Base-by-base conservation (phyloP, 768 basidiomycete species). In the Tulasnella calospora region DNA sequence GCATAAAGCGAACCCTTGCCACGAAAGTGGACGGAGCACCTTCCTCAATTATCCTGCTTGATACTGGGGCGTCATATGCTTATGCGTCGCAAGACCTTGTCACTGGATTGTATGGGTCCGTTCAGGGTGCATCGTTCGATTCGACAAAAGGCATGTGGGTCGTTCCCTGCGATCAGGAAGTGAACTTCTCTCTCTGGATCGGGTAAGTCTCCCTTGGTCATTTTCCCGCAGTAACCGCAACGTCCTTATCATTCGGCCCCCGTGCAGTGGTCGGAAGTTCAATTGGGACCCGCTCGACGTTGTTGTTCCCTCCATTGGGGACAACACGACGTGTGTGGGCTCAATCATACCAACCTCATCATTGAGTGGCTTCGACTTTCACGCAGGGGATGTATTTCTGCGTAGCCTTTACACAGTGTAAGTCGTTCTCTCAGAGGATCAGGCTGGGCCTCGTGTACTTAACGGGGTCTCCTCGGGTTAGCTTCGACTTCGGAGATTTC, bases 1-100 rank as follows among this genome's bases (percentile, higher is more conserved):
- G 80, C 27, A 67, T 73, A 35, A 79, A 74, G 79, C 51, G 55
- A 17, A 71, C 33, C 57, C 55, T 73, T 78, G 71, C 27, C 93
- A 75, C 86, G 92, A 19, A 90, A 90, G 46, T 84, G 85, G 44
- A 86, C 86, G 41, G 86, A 88, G 27, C 83, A 88, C 38, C 82
- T 87, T 92, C 15, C 88, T 87, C 92, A 8, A 92, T 95, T 71
- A 88, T 89, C 33, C 85, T 93, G 41, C 87, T 95, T 76, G 94
- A 95, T 83, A 94, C 89, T 79, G 94, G 94, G 8, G 91, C 94
- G 4, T 93, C 94, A 3, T 94, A 90, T 83, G 90, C 92, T 91
- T 95, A 95, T 83, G 92, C 89, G 7, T 89, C 94, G 1, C 83
- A 86, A 73, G 89, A 87, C 0, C 88, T 92, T 35, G 90, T 89